Conservation (phyloP, 441 rosid species). For the Pelargonium myrrhifolium region DNA sequence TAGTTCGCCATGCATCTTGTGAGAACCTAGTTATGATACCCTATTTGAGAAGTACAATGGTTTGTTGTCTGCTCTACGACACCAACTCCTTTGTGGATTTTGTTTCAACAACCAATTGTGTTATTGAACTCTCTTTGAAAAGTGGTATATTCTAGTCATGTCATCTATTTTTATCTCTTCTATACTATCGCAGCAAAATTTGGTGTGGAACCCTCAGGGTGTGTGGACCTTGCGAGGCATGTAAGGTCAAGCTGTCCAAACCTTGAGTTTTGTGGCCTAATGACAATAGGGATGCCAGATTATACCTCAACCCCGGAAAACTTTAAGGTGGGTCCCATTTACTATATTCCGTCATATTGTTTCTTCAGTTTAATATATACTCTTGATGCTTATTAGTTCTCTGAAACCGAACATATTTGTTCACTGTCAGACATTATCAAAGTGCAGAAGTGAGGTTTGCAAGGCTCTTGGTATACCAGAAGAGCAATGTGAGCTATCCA, state of each 20-base stretch:
- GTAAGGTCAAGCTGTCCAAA: conserved; percentile 57
- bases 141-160: not conserved
- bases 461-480: conserved; percentile 66
- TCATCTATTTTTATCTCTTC: conserved; percentile 13
- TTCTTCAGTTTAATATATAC: not conserved
- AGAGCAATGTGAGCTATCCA: conserved; percentile 85
- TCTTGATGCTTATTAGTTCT: conserved; percentile 3
- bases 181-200: conserved; percentile 58
- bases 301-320: conserved; percentile 93
- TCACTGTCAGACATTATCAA: conserved; percentile 54
- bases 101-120: not conserved
- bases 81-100: not conserved
- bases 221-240: conserved; percentile 71
- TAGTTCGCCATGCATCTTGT: not conserved
- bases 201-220: conserved; percentile 80
- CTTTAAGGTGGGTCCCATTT: conserved; percentile 51
- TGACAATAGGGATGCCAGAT: conserved; percentile 97
- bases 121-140: not conserved
- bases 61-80: not conserved
- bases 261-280: conserved; percentile 75
- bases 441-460: conserved; percentile 84
- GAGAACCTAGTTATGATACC: too few species aligned
- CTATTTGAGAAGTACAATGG: too few species aligned
- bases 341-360: not conserved
- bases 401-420: conserved; percentile 18